Conservation (phyloP, 2,329 filamentous ascomycete species). For the Fusarium sororula region DNA sequence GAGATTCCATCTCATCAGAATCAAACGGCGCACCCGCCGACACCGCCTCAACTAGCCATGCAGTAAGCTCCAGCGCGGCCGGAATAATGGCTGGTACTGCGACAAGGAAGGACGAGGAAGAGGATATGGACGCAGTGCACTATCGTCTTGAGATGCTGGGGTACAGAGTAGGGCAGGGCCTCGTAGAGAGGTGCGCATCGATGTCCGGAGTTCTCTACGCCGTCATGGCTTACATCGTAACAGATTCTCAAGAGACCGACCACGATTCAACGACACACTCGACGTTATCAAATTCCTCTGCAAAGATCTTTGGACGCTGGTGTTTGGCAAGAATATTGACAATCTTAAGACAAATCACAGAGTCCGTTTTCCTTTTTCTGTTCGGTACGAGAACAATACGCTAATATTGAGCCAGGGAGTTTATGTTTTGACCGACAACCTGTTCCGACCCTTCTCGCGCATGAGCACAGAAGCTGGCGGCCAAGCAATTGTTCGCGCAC, state of each 20-base stretch:
- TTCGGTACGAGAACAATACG: neutral
- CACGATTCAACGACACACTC: conserved; percentile 89
- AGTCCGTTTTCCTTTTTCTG: conserved; percentile 54
- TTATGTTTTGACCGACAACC: conserved; percentile 93
- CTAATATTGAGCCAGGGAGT: conserved; percentile 69
- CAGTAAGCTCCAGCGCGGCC: conserved; percentile 39
- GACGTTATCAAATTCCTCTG: conserved; percentile 98
- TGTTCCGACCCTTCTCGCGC: conserved; percentile 85
- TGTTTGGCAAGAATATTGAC: conserved; percentile 97
- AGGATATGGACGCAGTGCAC: conserved; percentile 85
- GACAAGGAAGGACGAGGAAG: conserved; percentile 71
- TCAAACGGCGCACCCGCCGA: conserved; percentile 32
- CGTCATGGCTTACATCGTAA: conserved; percentile 51
- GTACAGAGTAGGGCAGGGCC: conserved; percentile 90
- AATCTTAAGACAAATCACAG: conserved; percentile 98
- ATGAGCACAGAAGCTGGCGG: conserved; percentile 87
- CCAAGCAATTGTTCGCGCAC: conserved; percentile 77
- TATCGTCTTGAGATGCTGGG: conserved; percentile 85
- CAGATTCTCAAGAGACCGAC: conserved; percentile 83
- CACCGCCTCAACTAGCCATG: conserved; percentile 32
- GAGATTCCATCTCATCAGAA: conserved; percentile 61
- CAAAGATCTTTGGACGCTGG: conserved; percentile 95
- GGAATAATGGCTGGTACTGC: conserved; percentile 37
- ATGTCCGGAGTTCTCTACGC: neutral
- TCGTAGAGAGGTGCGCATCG: conserved; percentile 79